A percentile compares a stretch with the other conserved stretches of the same genome.
These are phyloP conservation scores for Claviceps humidiphila DNA, from an alignment of 2,329 filamentous ascomycete genomes.

Conservation along the genomic window DNA sequence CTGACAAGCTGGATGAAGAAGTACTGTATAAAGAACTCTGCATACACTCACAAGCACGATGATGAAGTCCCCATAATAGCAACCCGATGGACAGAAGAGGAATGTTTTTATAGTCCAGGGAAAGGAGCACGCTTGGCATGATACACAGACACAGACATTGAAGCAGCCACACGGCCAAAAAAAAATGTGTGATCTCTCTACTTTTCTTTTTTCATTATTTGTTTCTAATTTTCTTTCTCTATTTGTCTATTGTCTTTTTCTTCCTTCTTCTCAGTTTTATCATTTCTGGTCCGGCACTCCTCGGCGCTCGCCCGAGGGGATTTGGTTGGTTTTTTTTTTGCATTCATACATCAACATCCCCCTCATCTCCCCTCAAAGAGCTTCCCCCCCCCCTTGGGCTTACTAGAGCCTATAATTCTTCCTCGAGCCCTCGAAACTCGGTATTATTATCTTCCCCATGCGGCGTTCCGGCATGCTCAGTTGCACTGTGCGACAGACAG, in stretches of 20 bases:
- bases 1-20: background rate
- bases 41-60: background rate
- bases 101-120: background rate
- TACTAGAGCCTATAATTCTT: too few species aligned
- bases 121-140: background rate
- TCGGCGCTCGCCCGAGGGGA: too few species aligned
- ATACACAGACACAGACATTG: background rate
- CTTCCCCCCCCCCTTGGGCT: too few species aligned
- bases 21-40: too few species aligned
- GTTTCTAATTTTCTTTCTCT: background rate
- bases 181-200: background rate
- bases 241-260: background rate
- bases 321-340: too few species aligned
- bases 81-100: background rate
- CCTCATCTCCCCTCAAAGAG: too few species aligned
- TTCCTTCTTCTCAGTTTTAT: background rate
- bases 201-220: background rate
- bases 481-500: too few species aligned
- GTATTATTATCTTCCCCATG: too few species aligned
- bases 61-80: background rate
- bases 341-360: too few species aligned
- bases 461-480: too few species aligned
- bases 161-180: conserved; percentile 3
- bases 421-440: too few species aligned
- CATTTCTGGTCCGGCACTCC: background rate